phyloP scores from a whole-genome alignment of 2,329 filamentous ascomycete species.

The Teratosphaeriaceae sp. region DNA sequence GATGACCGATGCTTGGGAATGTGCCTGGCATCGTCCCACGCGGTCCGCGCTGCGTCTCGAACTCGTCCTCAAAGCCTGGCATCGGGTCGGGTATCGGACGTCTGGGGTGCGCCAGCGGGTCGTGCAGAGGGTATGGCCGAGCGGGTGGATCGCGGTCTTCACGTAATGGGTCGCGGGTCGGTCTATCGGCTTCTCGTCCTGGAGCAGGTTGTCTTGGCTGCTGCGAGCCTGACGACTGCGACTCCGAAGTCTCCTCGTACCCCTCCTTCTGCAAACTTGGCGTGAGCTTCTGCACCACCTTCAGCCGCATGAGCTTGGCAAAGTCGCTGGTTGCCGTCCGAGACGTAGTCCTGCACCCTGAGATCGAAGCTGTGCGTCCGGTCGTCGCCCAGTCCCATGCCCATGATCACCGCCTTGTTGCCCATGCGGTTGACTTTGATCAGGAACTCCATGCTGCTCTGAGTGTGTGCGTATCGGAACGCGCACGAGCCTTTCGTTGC shows the following conservation, averaged over 20 bases:
- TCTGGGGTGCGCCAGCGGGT: constrained; percentile 53
- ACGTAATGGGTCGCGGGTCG: constrained; percentile 41
- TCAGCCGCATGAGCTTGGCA: constrained; percentile 64
- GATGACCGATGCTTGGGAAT: constrained; percentile 61
- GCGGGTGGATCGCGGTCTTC: constrained; percentile 55
- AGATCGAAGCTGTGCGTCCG: constrained; percentile 74
- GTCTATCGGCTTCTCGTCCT: constrained; percentile 23
- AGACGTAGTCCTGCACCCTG: constrained; percentile 66
- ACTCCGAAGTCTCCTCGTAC: constrained; percentile 54
- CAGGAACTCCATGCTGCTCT: constrained; percentile 78
- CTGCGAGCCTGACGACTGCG: constrained; percentile 12
- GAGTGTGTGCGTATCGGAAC: constrained; percentile 80
- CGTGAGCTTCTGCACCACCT: constrained; percentile 77
- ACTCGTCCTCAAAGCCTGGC: constrained; percentile 89
- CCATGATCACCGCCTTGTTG: constrained; percentile 75
- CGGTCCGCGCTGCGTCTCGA: constrained; percentile 67
- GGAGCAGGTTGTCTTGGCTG: constrained; percentile 14
- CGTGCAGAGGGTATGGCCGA: constrained; percentile 56
- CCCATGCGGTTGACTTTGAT: constrained; percentile 78
- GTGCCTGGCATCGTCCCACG: constrained; percentile 36
- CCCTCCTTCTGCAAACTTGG: constrained; percentile 71
- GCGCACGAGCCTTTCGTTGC: constrained; percentile 60
- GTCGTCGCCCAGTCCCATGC: constrained; percentile 72
- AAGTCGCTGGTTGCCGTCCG: constrained; percentile 55
- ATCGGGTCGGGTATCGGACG: constrained; percentile 65